phyloP scores from a whole-genome alignment of 2,329 filamentous ascomycete genomes.

The Pseudogymnoascus sp. region DNA sequence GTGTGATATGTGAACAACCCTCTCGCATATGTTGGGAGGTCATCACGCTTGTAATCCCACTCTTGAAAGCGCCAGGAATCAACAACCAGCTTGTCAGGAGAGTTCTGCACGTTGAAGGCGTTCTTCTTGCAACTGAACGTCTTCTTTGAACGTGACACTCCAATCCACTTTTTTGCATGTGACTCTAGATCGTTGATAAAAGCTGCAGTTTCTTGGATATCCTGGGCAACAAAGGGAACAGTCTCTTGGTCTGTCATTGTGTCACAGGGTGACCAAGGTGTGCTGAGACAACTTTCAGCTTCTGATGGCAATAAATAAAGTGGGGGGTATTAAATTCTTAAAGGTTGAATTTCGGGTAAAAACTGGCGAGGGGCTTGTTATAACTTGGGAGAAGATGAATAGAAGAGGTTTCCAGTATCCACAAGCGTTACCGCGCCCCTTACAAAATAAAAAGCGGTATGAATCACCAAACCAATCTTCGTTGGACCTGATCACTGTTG shows the following conservation, averaged over 20 bases:
- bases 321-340: conserved; percentile 1
- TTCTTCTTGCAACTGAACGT: conserved; percentile 70
- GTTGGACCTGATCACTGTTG: not conserved
- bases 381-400: not conserved
- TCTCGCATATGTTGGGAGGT: conserved; percentile 85
- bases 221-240: conserved; percentile 60
- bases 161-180: conserved; percentile 50
- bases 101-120: conserved; percentile 60
- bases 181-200: conserved; percentile 47
- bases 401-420: not conserved
- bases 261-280: conserved; percentile 15
- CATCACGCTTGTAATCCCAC: conserved; percentile 85
- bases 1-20: conserved; percentile 83
- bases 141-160: conserved; percentile 47
- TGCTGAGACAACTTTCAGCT: not conserved
- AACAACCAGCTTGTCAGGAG: conserved; percentile 57
- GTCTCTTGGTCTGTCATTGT: conserved; percentile 44
- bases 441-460: not conserved
- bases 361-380: not conserved
- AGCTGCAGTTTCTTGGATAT: conserved; percentile 53
- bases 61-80: conserved; percentile 92
- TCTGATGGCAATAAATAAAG: not conserved
- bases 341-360: not conserved
- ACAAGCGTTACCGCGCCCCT: not conserved
- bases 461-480: not conserved